These are phyloP conservation scores for Pythium periplocum DNA, from an alignment of 352 stramenopile species.

Conservation along the genomic window DNA sequence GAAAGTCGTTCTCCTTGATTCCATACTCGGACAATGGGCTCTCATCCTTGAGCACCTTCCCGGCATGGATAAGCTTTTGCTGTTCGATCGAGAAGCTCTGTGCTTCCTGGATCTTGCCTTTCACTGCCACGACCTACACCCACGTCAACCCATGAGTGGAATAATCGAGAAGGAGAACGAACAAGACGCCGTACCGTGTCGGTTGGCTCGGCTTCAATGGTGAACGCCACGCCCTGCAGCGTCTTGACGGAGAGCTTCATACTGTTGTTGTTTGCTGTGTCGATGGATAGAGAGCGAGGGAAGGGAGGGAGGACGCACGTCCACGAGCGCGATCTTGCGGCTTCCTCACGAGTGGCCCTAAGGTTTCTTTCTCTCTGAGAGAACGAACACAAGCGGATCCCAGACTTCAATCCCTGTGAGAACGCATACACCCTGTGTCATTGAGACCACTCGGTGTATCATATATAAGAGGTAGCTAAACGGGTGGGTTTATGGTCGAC, in stretches of 20 bases:
- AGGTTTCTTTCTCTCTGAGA: too few species aligned
- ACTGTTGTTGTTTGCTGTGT: slow-evolving; percentile 6
- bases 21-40: slow-evolving; percentile 76
- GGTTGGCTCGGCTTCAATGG: slow-evolving; percentile 61
- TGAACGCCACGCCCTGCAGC: slow-evolving; percentile 77
- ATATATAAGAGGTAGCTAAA: too few species aligned
- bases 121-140: slow-evolving; percentile 62
- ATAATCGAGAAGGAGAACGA: too few species aligned
- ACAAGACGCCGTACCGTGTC: slow-evolving; percentile 38
- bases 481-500: too few species aligned
- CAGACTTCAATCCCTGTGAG: slow-evolving; percentile 17
- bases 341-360: too few species aligned
- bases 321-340: too few species aligned
- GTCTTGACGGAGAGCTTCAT: slow-evolving; percentile 90
- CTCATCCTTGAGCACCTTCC: slow-evolving; percentile 87
- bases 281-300: background rate
- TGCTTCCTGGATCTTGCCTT: slow-evolving; percentile 72
- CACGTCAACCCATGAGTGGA: background rate
- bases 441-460: too few species aligned
- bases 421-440: too few species aligned
- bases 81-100: slow-evolving; percentile 66
- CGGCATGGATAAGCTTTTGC: slow-evolving; percentile 85
- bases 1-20: slow-evolving; percentile 85
- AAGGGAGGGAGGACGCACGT: slow-evolving; percentile 1
- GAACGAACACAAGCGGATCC: too few species aligned